Evolutionary conservation across 768 basidiomycete species (phyloP), one percentile per base, ranked within the genome.

Genomic region (Lentinula sp.): DNA sequence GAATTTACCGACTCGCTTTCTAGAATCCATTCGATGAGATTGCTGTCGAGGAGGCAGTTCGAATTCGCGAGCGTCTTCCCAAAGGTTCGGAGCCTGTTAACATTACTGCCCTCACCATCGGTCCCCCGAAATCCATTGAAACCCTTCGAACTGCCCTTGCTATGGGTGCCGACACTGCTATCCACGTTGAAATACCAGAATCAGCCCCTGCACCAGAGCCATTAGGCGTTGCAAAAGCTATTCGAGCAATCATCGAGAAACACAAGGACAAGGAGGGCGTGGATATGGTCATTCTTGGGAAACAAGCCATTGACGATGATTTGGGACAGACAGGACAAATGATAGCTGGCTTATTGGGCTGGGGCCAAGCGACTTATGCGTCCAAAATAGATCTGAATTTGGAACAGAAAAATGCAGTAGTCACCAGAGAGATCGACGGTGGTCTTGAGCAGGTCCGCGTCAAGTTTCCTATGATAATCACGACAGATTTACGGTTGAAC

Each of bases 11-110:
- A 63, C 13, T 10, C 52, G 16, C 42, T 13, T 57, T 5, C 68
- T 32, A 98, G 95, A 98, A 98, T 74, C 96, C 97, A 0, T 98
- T 98, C 69, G 96, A 98, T 71, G 97, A 99, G 76, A 98, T 98
- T 70, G 96, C 59, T 2, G 90, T 99, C 59, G 97, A 99, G 76
- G 97, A 98, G 73, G 96, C 97, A 58, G 87, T 98, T 52, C 90
- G 94, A 51, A 77, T 98, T n/a, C 91, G 96, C 39, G 93, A 97
- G 70, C 81, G 82, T 60, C 82, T 87, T 67, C 90, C 91, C 69
- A 84, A 84, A 62, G 76, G 75, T 67, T 88, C 35, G n/a, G 48
- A 48, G 13, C 45, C 48, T 31, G n/a, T 50, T 28, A 48, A 86
- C 58, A 98, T 99, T 68, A 93, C 88, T 52, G 93, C 91, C 42